A percentile compares a stretch with the other conserved stretches of the same genome.
These are phyloP conservation scores for Solanum peruvianum DNA, from an alignment of 257 asterid genomes.

Conservation along the genomic window DNA sequence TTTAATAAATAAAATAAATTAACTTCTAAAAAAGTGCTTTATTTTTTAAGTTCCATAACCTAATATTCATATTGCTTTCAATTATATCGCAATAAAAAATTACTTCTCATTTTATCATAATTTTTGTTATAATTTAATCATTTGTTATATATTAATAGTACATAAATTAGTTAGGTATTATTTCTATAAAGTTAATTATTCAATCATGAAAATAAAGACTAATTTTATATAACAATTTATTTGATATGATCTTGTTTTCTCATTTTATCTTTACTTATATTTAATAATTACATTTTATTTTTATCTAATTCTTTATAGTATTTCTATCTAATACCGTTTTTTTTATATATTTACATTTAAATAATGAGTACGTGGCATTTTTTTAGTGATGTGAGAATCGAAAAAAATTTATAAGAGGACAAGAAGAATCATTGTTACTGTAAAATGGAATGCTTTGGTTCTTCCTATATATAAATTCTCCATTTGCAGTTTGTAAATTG, in stretches of 20 bases:
- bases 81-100: too few species aligned
- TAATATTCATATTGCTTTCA: background rate
- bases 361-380: too few species aligned
- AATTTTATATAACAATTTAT: too few species aligned
- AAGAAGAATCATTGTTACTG: background rate
- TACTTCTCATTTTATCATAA: too few species aligned
- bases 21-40: background rate
- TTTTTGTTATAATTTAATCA: background rate
- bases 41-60: background rate
- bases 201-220: too few species aligned
- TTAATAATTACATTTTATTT: too few species aligned
- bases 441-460: background rate
- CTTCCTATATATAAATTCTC: background rate
- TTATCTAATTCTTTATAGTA: too few species aligned
- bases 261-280: too few species aligned
- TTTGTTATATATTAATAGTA: background rate
- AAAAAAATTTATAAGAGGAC: too few species aligned
- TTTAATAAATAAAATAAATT: too few species aligned
- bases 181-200: background rate
- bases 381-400: too few species aligned
- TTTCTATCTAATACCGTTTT: rapidly evolving
- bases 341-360: too few species aligned
- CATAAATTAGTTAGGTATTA: background rate
- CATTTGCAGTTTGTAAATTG: background rate
- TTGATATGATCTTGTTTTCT: rapidly evolving